A percentile compares a stretch with the other conserved stretches of the same genome.
Conservation (phyloP, 2,329 filamentous ascomycete species). For the Botrytis byssoidea region DNA sequence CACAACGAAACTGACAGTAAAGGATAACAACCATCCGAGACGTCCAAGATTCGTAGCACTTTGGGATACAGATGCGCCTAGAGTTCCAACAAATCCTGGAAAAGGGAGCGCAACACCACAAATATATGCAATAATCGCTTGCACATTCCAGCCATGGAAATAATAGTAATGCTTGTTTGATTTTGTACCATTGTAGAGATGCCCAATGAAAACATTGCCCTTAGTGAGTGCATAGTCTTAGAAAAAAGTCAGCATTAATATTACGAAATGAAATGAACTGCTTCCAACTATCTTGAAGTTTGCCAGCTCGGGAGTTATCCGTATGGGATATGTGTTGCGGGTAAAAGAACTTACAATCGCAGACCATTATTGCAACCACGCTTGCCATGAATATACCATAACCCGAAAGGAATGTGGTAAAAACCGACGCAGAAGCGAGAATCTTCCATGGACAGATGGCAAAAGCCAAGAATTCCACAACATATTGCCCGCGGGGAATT, state of each 20-base stretch:
- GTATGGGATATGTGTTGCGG: not conserved
- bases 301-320: not conserved
- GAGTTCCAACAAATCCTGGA: slow-evolving; percentile 40
- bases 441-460: slow-evolving; percentile 67
- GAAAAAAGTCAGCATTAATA: slow-evolving; percentile 34
- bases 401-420: slow-evolving; percentile 64
- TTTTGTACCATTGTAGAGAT: slow-evolving; percentile 38
- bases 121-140: slow-evolving; percentile 41
- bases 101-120: slow-evolving; percentile 40
- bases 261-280: not conserved
- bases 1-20: slow-evolving; percentile 37
- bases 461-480: slow-evolving; percentile 51
- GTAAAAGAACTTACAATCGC: slow-evolving; percentile 30
- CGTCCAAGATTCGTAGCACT: slow-evolving; percentile 39
- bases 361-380: slow-evolving; percentile 33
- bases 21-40: slow-evolving; percentile 41
- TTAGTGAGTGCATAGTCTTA: slow-evolving; percentile 41
- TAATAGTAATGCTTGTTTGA: slow-evolving; percentile 41
- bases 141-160: slow-evolving; percentile 40
- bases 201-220: slow-evolving; percentile 40
- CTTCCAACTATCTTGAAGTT: not conserved
- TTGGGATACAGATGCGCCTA: slow-evolving; percentile 38
- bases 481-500: slow-evolving; percentile 53
- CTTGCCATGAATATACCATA: slow-evolving; percentile 61
- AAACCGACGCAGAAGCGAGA: slow-evolving; percentile 53